Base-by-base conservation (phyloP, 768 basidiomycete species). In the Pleurotus pulmonarius region DNA sequence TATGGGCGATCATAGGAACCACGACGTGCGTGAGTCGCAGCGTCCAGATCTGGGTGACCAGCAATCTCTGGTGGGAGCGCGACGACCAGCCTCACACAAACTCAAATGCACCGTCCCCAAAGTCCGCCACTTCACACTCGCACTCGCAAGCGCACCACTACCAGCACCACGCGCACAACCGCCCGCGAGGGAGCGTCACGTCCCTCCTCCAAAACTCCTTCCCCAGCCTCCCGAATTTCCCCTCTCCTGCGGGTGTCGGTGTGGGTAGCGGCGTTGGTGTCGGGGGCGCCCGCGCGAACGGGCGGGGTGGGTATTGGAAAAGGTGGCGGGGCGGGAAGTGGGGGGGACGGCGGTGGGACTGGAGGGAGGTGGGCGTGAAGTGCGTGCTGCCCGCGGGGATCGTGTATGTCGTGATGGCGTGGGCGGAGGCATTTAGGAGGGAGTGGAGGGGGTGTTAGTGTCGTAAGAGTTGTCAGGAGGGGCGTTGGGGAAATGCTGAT, bases 41-140 rank as follows among this genome's bases (percentile, higher is more conserved):
- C 61, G 81, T 98, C 55, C 92, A 97, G 73, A 87, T 97, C 58
- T 98, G 94, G 94, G 94, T 97, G 22, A 96, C 94, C 40, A 90
- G 87, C 65, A 98, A 98, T 68, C 81, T 98, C 49, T 78, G 77
- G 73, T 76, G 75, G 78, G 78, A 78, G 56, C 58, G 65, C 57
- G 67, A 69, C 8, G 3, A 15, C 39, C 39, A 16, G 3, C 16
- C 3, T 39, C 22, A n/a, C n/a, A 6, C 26, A 7, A 41, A n/a
- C 20, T 5, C 37, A 15, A 25, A 22, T 22, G n/a, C 39, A 13
- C 20, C 9, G 9, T 18, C 39, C 24, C 13, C n/a, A 6, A 47
- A 20, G 7, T 20, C 46, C 16, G 12, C 16, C 1, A 7, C 22
- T 5, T 7, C n/a, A 12, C 15, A 47, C 8, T 15, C 46, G 2